Evolutionary conservation across 495 filamentous ascomycete genomes (phyloP).

Genomic region (Astrothelium macrocarpum): DNA sequence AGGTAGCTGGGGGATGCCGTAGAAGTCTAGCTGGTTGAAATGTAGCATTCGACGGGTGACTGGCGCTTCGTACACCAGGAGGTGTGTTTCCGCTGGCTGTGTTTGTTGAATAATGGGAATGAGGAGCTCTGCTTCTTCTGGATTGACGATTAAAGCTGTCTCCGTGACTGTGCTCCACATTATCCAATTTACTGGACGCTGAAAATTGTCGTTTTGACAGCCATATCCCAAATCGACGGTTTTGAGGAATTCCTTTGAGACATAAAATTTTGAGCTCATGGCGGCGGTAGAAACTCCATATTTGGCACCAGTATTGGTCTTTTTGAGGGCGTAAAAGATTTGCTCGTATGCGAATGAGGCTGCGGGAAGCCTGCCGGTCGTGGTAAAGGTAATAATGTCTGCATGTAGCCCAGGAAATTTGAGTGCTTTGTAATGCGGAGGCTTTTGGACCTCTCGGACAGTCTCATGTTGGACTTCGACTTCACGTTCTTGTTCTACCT

Average conservation of each 20-base stretch:
- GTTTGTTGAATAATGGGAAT: constrained; percentile 33
- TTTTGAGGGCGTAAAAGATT: constrained; percentile 28
- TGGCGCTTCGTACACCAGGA: constrained; percentile 45
- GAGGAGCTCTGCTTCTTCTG: constrained; percentile 45
- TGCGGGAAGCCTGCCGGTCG: constrained; percentile 29
- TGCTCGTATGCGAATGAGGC: constrained; percentile 24
- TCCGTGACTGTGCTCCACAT: constrained; percentile 30
- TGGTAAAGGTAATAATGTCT: constrained; percentile 32
- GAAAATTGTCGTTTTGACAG: constrained; percentile 31
- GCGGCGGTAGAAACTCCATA: constrained; percentile 22
- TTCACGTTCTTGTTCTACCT: constrained; percentile 46
- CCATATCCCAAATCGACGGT: constrained; percentile 26
- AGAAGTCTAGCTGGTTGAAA: constrained; percentile 43
- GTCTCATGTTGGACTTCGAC: constrained; percentile 41
- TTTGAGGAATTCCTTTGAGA: constrained; percentile 35
- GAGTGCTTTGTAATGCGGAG: constrained; percentile 21
- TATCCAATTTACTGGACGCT: constrained; percentile 45
- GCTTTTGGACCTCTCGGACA: constrained; percentile 40
- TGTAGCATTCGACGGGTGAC: constrained; percentile 44
- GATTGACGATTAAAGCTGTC: constrained; percentile 42
- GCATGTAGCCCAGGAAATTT: constrained; percentile 31
- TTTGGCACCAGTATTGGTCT: constrained; percentile 32
- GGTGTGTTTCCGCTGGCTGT: constrained; percentile 22
- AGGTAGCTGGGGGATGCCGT: constrained; percentile 39
- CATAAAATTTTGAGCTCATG: constrained; percentile 25